These are phyloP conservation scores for Nemania diffusa DNA, from an alignment of 2,329 filamentous ascomycete genomes.

Conservation along the genomic window DNA sequence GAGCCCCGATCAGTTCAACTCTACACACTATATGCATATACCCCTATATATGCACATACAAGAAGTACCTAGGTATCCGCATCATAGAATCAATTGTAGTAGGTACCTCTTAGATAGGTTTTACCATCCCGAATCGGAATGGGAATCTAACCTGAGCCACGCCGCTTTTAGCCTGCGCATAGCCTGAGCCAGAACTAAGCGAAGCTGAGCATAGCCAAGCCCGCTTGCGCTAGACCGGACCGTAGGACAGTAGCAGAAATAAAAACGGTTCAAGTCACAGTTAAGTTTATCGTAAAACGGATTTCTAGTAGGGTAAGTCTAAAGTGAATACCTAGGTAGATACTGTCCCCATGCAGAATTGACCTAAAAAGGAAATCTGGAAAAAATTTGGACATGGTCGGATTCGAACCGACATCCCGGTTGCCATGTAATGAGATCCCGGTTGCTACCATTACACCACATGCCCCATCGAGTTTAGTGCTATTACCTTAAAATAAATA, in stretches of 20 bases:
- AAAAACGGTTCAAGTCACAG: too few species aligned
- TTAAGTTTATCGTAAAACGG: background rate
- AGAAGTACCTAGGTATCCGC: background rate
- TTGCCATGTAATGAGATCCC: slow-evolving; percentile 23
- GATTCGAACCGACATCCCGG: slow-evolving; percentile 25
- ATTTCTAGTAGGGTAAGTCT: background rate
- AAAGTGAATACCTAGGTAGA: too few species aligned
- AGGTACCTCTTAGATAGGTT: slow-evolving; percentile 22
- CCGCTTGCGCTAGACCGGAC: too few species aligned
- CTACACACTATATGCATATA: background rate
- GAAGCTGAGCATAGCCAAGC: background rate
- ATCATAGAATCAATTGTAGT: background rate
- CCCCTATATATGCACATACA: slow-evolving; percentile 31
- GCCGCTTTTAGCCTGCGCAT: slow-evolving; percentile 8
- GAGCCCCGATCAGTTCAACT: slow-evolving; percentile 26
- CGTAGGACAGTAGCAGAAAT: too few species aligned
- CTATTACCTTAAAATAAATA: slow-evolving; percentile 5
- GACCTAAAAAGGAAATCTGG: slow-evolving; percentile 21
- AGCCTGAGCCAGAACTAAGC: background rate
- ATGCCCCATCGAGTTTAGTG: slow-evolving; percentile 13
- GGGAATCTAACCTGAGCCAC: slow-evolving; percentile 20
- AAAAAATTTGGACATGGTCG: slow-evolving; percentile 21
- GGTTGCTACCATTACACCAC: slow-evolving; percentile 22
- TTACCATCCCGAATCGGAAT: slow-evolving; percentile 31
- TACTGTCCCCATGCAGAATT: slow-evolving; percentile 14